phyloP scores from a whole-genome alignment of 306 rosid species.

The Abrus precatorius region DNA sequence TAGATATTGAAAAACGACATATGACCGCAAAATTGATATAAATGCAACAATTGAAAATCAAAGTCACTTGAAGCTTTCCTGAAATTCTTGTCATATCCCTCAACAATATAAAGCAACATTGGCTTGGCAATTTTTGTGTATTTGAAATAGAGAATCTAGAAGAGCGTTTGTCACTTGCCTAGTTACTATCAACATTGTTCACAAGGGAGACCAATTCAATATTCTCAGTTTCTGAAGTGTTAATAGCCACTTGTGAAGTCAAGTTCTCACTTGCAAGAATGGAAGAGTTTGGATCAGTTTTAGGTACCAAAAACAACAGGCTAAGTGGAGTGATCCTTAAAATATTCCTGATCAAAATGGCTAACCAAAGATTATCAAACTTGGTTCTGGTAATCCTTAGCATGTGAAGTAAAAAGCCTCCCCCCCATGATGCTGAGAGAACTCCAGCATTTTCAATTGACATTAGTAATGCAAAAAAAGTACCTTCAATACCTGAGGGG shows the following conservation, averaged over 20 bases:
- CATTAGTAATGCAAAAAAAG: slow-evolving; percentile 93
- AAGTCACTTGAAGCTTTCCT: too few relatives aligned
- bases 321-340: slow-evolving; percentile 75
- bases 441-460: slow-evolving; percentile 90
- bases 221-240: slow-evolving; percentile 58
- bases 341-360: slow-evolving; percentile 81
- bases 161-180: background rate
- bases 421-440: slow-evolving; percentile 93
- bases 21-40: too few relatives aligned
- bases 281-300: slow-evolving; percentile 79
- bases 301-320: slow-evolving; percentile 85
- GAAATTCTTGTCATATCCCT: too few relatives aligned
- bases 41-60: too few relatives aligned
- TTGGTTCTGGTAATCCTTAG: slow-evolving; percentile 76
- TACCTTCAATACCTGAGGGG: slow-evolving; percentile 91
- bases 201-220: slow-evolving; percentile 84
- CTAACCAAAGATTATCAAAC: slow-evolving; percentile 84
- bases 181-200: slow-evolving; percentile 58
- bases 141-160: slow-evolving; percentile 17
- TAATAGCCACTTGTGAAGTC: slow-evolving; percentile 53
- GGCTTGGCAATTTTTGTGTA: slow-evolving; percentile 5
- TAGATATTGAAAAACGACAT: too few relatives aligned
- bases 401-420: slow-evolving; percentile 81
- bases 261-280: slow-evolving; percentile 62
- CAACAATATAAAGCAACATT: too few relatives aligned